Base-by-base conservation (phyloP, 2,329 filamentous ascomycete genomes). In the Hymenoscyphus repandus region DNA sequence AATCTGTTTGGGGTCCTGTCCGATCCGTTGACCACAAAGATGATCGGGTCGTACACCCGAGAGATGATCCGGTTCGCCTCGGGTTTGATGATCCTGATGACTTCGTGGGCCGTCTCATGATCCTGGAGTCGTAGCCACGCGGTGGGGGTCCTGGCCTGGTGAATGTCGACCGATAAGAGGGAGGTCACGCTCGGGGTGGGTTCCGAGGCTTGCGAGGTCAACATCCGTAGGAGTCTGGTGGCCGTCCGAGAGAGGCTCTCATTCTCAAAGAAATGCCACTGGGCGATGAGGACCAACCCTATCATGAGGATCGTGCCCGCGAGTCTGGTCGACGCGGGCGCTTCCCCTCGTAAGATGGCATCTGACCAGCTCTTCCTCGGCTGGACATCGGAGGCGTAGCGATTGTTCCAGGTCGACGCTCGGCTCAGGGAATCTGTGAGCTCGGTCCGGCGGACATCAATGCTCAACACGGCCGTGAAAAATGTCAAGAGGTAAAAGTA, bases 41-140 rank as follows among this genome's bases (percentile, higher is more conserved):
- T 76, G 3, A 90, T 69, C 1, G 88, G 88, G 37, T 90, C 83
- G 62, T 86, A 88, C 1, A 91, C 85, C 40, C 79, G 78, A 18
- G 88, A 86, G 15, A 88, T 73, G 64, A 90, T 88, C 65, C 82
- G 86, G 62, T 87, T 77, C 1, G 82, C 79, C 49, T 77, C 73
- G 6, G 87, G 87, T 57, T 88, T 90, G 59, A 90, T 78, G 31
- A 87, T 78, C n/a, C 80, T 76, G 64, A 91, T 88, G 13, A 91
- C 78, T 62, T 91, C 88, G 34, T 78, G 79, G 2, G 86, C 87
- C 1, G 86, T 90, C 62, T 88, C 85, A 59, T 90, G 86, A 59
- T 91, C 87, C 65, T 91, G 88, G 50, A 90, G 74, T 22, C 79
- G 78, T 45, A 91, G 73, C 88, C 88, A 92, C 13, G 87, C 85